These are phyloP conservation scores for Trichoderma brevicompactum DNA, from an alignment of 2,329 filamentous ascomycete genomes.

Conservation along the genomic window DNA sequence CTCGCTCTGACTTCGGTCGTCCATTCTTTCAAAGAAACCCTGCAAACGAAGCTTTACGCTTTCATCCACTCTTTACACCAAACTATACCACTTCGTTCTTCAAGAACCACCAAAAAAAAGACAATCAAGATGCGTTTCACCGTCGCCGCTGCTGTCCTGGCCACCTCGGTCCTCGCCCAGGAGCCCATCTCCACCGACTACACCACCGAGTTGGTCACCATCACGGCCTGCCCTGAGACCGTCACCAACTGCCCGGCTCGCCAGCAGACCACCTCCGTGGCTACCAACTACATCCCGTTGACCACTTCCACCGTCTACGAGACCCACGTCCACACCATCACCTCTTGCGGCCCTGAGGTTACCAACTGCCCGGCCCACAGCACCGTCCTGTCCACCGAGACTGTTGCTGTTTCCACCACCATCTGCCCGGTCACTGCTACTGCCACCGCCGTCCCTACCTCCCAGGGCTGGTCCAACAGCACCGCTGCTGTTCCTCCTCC, in stretches of 20 bases:
- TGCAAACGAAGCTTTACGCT: constrained; percentile 41
- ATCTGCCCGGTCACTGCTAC: constrained; percentile 44
- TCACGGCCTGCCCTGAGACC: constrained; percentile 63
- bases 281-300: constrained; percentile 47
- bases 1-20: constrained; percentile 60
- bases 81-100: constrained; percentile 38
- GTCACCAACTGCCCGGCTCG: constrained; percentile 64
- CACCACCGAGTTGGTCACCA: constrained; percentile 62
- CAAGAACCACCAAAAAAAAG: constrained; percentile 37
- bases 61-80: constrained; percentile 42
- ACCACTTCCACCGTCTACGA: constrained; percentile 61
- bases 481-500: constrained; percentile 29
- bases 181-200: constrained; percentile 55
- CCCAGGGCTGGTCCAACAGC: constrained; percentile 31
- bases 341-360: constrained; percentile 62
- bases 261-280: constrained; percentile 45
- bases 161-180: constrained; percentile 37
- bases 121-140: constrained; percentile 67
- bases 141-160: constrained; percentile 53
- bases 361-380: constrained; percentile 62
- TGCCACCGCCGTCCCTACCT: constrained; percentile 37
- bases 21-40: constrained; percentile 54
- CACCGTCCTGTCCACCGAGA: constrained; percentile 45
- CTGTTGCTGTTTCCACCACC: constrained; percentile 47
- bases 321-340: constrained; percentile 65